Base-by-base conservation (phyloP, 2,329 filamentous ascomycete species). In the Neonectria magnoliae region DNA sequence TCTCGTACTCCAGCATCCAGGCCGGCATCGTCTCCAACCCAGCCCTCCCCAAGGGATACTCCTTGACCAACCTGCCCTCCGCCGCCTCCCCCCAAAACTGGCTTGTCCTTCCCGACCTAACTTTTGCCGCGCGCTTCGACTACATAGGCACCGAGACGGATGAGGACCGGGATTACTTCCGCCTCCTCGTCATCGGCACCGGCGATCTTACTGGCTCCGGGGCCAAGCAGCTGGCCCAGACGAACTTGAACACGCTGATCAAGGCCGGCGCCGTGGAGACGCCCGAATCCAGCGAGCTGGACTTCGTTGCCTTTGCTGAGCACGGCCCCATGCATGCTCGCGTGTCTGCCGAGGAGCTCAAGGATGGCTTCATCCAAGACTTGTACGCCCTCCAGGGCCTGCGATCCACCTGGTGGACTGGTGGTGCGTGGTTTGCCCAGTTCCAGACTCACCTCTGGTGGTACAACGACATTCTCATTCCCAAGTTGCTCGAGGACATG, bases 391-490 rank as follows among this genome's bases (percentile, higher is more conserved):
- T 85, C 29, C 83, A 85, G 70, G 83, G 83, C 0, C 64, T 77
- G 16, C 71, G 75, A 18, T 79, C 77, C n/a, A 84, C 82, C 0
- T 85, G 75, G 70, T 84, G 79, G 66, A 84, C 81, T 0, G 82
- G 83, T 1, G 77, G 77, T 14, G 78, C 81, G 5, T 82, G 74
- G 58, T 73, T 75, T 14, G 72, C 71, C 0, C 68, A 71, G 16
- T 78, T 78, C 64, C 72, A 74, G 54, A 76, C 75, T 13, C 66
- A 75, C n/a, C 59, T 78, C 8, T 79, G 77, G 77, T 73, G 76
- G 64, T 78, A 75, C 61, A 77, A 78, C 51, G 71, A 77, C 52
- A 62, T 71, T 14, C 66, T 72, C 25, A 33, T 71, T 50, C 68
- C 68, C 45, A 65, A 67, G 44, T 25, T 71, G 27, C 20, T 70